Conservation (phyloP, 306 rosid species). For the Dryas drummondii region DNA sequence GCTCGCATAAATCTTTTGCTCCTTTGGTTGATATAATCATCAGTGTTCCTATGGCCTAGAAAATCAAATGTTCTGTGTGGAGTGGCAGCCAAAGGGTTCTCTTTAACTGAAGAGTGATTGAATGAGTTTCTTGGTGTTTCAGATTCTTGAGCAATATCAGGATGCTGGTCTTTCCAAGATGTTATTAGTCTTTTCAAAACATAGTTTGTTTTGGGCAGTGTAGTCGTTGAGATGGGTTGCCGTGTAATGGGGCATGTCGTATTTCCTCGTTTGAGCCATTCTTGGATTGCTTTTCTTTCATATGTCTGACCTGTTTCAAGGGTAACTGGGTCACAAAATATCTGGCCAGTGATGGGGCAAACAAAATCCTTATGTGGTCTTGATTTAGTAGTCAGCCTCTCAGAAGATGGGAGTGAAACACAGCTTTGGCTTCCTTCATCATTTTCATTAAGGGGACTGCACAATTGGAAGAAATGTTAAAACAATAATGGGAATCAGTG, state of each 20-base stretch:
- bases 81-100: conserved; percentile 36
- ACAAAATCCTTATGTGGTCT: conserved; percentile 91
- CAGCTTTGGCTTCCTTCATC: conserved; percentile 61
- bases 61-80: conserved; percentile 36
- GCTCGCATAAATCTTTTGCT: conserved; percentile 55
- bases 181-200: conserved; percentile 87
- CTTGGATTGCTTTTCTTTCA: conserved; percentile 90
- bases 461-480: conserved; percentile 29
- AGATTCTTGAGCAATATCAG: conserved; percentile 66
- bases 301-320: conserved; percentile 97
- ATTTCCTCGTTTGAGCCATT: conserved; percentile 92
- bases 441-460: conserved; percentile 58
- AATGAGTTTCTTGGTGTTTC: conserved; percentile 54
- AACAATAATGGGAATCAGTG: conserved; percentile 1
- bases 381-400: conserved; percentile 37
- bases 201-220: conserved; percentile 80
- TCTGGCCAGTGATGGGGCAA: conserved; percentile 86
- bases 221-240: conserved; percentile 63
- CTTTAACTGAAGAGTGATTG: conserved; percentile 44
- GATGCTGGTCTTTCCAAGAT: conserved; percentile 89
- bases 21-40: conserved; percentile 47
- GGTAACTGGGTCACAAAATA: conserved; percentile 84
- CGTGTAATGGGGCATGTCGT: conserved; percentile 85
- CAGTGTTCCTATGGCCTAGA: conserved; percentile 37
- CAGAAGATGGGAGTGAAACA: conserved; percentile 47